Conservation (phyloP, 202 grass and related monocot species). For the Setaria viridis region DNA sequence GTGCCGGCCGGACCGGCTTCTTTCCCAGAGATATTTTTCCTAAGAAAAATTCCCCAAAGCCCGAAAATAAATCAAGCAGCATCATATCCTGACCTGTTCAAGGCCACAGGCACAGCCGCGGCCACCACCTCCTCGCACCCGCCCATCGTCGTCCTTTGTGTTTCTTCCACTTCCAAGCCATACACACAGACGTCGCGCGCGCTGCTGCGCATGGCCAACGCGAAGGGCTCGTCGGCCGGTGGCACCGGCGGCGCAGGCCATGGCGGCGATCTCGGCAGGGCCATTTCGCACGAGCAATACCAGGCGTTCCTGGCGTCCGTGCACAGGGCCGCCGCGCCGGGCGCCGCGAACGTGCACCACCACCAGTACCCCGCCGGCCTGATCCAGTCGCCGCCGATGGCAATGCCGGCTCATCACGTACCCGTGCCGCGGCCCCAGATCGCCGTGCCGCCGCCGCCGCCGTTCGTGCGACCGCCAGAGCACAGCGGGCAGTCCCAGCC, state of each 20-base stretch:
- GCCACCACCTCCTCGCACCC: neutral
- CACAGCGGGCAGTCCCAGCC: constrained; percentile 34
- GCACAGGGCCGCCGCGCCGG: neutral
- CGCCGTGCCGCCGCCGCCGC: neutral
- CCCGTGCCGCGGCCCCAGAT: neutral
- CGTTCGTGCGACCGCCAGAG: neutral
- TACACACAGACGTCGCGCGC: constrained; percentile 21
- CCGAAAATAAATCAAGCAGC: constrained; percentile 8
- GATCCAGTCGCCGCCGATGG: constrained; percentile 36
- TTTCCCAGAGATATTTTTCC: neutral
- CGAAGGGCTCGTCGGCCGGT: constrained; percentile 35
- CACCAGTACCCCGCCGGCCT: constrained; percentile 25
- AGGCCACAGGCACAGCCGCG: constrained; percentile 22
- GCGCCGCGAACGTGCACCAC: neutral
- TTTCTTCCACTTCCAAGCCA: neutral
- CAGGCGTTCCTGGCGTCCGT: constrained; percentile 33
- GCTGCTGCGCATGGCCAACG: constrained; percentile 50
- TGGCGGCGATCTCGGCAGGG: constrained; percentile 4
- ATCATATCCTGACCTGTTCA: neutral
- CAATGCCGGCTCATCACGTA: constrained; percentile 11
- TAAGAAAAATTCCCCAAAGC: constrained; percentile 6
- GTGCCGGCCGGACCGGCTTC: neutral
- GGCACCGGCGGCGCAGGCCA: neutral
- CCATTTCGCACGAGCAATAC: neutral
- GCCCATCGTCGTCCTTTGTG: too few species aligned